Evolutionary conservation across 176 grass and related monocot genomes (phyloP).

Genomic region (Rhynchospora tenuis): DNA sequence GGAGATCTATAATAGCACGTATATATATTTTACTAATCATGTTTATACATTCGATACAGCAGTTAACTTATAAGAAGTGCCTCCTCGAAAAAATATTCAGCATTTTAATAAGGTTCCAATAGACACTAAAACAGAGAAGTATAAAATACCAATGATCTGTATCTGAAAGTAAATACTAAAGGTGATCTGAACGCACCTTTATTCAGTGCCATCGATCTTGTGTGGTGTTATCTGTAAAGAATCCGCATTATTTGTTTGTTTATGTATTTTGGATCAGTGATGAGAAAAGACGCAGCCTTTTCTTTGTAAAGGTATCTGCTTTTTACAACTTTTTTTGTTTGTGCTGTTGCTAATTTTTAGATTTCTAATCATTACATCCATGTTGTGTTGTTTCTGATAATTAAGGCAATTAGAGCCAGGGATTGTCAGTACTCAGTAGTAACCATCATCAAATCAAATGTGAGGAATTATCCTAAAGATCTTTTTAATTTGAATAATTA

Average conservation of each 20-base stretch:
- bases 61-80: too few relatives aligned
- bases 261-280: neutral
- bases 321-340: slow-evolving; percentile 16
- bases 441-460: neutral
- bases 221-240: slow-evolving; percentile 1
- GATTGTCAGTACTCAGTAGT: neutral
- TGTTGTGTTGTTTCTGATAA: neutral
- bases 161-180: neutral
- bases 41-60: too few relatives aligned
- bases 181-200: neutral
- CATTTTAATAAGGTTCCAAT: neutral
- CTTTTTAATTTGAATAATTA: neutral
- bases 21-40: too few relatives aligned
- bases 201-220: neutral
- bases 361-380: slow-evolving; percentile 25
- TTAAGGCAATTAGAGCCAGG: neutral
- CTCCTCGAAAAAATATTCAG: neutral
- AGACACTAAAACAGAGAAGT: neutral
- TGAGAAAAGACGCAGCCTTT: neutral
- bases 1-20: too few relatives aligned
- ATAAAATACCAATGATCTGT: neutral
- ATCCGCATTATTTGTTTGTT: slow-evolving; percentile 10
- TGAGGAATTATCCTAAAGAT: neutral
- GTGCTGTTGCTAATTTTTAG: slow-evolving; percentile 8
- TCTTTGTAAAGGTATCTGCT: slow-evolving; percentile 16